Evolutionary conservation across 768 basidiomycete genomes (phyloP).

Genomic region (Gautieria morchelliformis): DNA sequence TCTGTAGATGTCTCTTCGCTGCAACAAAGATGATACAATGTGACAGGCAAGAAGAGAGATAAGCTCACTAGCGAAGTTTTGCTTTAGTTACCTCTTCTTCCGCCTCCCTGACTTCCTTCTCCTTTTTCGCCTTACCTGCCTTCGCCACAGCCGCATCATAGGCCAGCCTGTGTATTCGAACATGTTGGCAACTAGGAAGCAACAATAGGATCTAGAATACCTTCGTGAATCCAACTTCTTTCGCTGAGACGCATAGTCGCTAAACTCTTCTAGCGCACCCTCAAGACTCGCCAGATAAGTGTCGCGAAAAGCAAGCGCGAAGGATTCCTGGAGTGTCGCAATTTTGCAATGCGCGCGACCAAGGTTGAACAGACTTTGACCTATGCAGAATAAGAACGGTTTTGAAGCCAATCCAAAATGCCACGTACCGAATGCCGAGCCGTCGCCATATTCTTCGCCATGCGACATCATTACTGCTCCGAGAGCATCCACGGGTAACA

Average conservation of each 20-base stretch:
- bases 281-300: slow-evolving; percentile 63
- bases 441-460: slow-evolving; percentile 72
- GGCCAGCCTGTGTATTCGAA: slow-evolving; percentile 42
- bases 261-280: slow-evolving; percentile 61
- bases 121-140: slow-evolving; percentile 71
- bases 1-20: slow-evolving; percentile 87
- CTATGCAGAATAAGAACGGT: slow-evolving; percentile 26
- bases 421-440: slow-evolving; percentile 57
- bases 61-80: slow-evolving; percentile 57
- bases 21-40: slow-evolving; percentile 1
- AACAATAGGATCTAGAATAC: slow-evolving; percentile 27
- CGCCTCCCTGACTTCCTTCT: slow-evolving; percentile 59
- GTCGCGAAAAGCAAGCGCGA: slow-evolving; percentile 60
- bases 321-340: slow-evolving; percentile 78
- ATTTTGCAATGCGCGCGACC: slow-evolving; percentile 82
- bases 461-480: slow-evolving; percentile 83
- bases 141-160: slow-evolving; percentile 70
- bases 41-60: slow-evolving; percentile 17
- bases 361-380: slow-evolving; percentile 59
- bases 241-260: slow-evolving; percentile 68
- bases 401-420: not conserved
- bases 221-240: slow-evolving; percentile 85
- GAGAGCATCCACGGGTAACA: slow-evolving; percentile 66
- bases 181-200: not conserved
- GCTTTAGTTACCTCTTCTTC: slow-evolving; percentile 74